phyloP scores from a whole-genome alignment of 2,329 filamentous ascomycete species.

The Annulohypoxylon truncatum region DNA sequence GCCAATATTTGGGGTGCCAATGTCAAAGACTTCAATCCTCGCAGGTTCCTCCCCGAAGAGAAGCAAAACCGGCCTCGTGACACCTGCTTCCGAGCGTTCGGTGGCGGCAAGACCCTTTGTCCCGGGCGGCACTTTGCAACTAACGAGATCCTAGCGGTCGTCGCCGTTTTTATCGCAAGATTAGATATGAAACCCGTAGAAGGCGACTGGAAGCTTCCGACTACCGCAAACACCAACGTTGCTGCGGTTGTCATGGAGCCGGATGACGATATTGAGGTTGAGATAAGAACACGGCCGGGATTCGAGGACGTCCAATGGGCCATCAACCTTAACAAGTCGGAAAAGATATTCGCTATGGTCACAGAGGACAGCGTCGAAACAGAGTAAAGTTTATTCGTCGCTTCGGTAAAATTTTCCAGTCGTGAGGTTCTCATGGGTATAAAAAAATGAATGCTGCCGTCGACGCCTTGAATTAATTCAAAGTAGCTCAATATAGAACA shows the following conservation, averaged over 20 bases:
- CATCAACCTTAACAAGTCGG: slow-evolving; percentile 33
- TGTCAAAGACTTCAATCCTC: slow-evolving; percentile 41
- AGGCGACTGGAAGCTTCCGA: slow-evolving; percentile 44
- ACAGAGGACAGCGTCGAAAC: background rate
- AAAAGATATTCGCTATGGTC: slow-evolving; percentile 23
- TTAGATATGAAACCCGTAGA: slow-evolving; percentile 44
- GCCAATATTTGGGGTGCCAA: slow-evolving; percentile 40
- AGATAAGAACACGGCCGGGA: slow-evolving; percentile 36
- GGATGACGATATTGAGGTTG: slow-evolving; percentile 42
- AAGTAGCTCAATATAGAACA: no score
- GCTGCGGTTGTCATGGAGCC: slow-evolving; percentile 48
- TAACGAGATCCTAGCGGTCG: slow-evolving; percentile 44
- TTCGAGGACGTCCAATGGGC: slow-evolving; percentile 37
- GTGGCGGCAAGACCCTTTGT: slow-evolving; percentile 46
- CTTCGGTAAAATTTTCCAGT: no score
- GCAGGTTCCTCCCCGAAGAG: slow-evolving; percentile 44
- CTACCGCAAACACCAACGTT: slow-evolving; percentile 46
- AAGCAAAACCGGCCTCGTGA: slow-evolving; percentile 42
- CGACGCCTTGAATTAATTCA: no score
- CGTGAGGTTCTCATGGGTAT: no score
- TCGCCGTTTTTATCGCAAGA: slow-evolving; percentile 44
- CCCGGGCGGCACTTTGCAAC: slow-evolving; percentile 48
- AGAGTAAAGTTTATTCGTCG: no score
- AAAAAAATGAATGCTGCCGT: no score
- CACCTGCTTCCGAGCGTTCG: slow-evolving; percentile 45